These are phyloP conservation scores for Eimeria zaria DNA, from an alignment of 169 alveolate species.

Conservation along the genomic window DNA sequence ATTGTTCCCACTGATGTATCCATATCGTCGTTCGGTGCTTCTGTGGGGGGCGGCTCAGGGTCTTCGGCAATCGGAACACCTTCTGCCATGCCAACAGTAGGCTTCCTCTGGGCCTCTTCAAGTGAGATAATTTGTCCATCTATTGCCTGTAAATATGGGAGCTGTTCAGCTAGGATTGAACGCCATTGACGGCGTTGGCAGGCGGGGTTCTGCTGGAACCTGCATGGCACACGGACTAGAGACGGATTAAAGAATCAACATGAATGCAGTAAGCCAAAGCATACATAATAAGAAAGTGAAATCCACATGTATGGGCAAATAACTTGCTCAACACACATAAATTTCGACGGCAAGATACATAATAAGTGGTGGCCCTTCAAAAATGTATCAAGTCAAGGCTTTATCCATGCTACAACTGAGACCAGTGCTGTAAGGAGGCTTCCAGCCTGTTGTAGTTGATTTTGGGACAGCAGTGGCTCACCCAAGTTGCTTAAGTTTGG, in stretches of 20 bases:
- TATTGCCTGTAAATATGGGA: conserved; percentile 17
- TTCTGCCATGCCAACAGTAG: background rate
- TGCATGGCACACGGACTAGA: background rate
- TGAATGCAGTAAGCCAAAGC: background rate
- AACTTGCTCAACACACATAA: background rate
- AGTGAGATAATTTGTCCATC: conserved; percentile 26
- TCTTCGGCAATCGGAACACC: background rate
- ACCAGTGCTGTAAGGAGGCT: background rate
- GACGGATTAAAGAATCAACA: background rate
- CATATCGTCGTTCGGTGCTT: background rate
- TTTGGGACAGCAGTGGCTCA: background rate
- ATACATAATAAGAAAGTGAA: background rate
- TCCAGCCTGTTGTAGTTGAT: background rate
- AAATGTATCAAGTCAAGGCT: background rate
- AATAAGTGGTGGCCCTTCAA: background rate
- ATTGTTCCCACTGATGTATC: background rate
- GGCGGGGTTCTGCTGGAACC: conserved; percentile 72
- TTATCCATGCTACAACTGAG: background rate
- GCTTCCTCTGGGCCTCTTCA: conserved; percentile 24
- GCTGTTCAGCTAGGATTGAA: conserved; percentile 51
- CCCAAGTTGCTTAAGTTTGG: conserved; percentile 46
- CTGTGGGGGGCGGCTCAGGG: background rate
- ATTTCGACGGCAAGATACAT: background rate
- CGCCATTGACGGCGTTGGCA: conserved; percentile 76
- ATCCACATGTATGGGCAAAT: background rate